phyloP scores from a whole-genome alignment of 2,329 filamentous ascomycete genomes.

The Hypoxylon sp. region DNA sequence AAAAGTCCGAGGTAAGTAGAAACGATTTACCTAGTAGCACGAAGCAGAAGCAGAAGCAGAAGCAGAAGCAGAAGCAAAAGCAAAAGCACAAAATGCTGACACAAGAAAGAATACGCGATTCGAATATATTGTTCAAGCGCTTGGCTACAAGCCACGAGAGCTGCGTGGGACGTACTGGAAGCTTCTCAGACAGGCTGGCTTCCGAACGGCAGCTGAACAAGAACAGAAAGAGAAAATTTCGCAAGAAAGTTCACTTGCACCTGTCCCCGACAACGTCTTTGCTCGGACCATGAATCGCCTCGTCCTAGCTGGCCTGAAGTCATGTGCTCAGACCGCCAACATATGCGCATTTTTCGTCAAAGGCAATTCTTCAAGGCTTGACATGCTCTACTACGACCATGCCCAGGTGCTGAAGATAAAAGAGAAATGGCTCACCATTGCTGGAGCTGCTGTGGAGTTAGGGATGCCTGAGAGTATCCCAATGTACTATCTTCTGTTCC shows the following conservation, averaged over 20 bases:
- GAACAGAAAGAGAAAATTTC: conserved; percentile 22
- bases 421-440: conserved; percentile 19
- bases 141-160: conserved; percentile 29
- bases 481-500: neutral
- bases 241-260: neutral
- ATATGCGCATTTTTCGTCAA: conserved; percentile 7
- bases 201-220: conserved; percentile 35
- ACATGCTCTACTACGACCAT: conserved; percentile 2
- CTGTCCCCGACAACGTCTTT: conserved; percentile 3
- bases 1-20: conserved; percentile 32
- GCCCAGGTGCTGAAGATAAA: conserved; percentile 13
- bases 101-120: conserved; percentile 24
- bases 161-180: conserved; percentile 35
- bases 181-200: conserved; percentile 18
- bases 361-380: neutral
- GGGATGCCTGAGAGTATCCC: neutral
- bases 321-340: neutral
- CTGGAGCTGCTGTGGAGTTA: neutral
- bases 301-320: conserved; percentile 12
- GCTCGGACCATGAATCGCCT: neutral
- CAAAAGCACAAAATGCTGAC: conserved; percentile 5
- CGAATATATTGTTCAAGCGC: conserved; percentile 27
- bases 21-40: neutral
- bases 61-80: neutral
- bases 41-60: neutral